Conservation (phyloP, 331 rosid genomes). For the Quercus phellos region DNA sequence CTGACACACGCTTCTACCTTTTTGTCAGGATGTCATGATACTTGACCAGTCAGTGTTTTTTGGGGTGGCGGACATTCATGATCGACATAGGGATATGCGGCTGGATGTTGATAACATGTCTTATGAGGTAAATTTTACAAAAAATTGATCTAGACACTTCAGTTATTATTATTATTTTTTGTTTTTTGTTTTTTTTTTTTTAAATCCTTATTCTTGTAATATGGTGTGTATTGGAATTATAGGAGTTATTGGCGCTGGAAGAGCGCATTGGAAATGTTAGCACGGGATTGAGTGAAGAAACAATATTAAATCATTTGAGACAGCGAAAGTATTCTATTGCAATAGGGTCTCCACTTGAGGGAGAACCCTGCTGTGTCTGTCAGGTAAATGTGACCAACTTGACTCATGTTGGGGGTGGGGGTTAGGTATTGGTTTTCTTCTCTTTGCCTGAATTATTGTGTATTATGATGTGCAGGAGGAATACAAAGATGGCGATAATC, state of each 20-base stretch:
- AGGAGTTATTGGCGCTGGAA: constrained; percentile 93
- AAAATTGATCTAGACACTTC: background rate
- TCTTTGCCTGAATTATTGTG: constrained; percentile 6
- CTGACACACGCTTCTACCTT: constrained; percentile 13
- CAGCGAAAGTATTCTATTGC: constrained; percentile 42
- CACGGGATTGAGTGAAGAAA: constrained; percentile 84
- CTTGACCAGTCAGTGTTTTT: constrained; percentile 78
- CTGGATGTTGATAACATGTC: constrained; percentile 98
- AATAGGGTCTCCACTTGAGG: constrained; percentile 41
- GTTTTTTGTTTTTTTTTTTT: no score
- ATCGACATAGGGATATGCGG: constrained; percentile 93
- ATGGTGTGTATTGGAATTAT: background rate
- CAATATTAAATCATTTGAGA: constrained; percentile 45
- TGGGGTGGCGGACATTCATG: constrained; percentile 86
- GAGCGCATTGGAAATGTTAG: constrained; percentile 94
- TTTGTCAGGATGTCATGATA: constrained; percentile 85
- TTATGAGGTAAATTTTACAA: constrained; percentile 58
- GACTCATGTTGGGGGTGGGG: background rate
- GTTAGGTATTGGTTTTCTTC: background rate
- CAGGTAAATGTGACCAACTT: constrained; percentile 49
- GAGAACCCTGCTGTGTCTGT: constrained; percentile 92
- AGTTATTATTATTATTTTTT: background rate
- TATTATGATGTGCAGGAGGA: constrained; percentile 56
- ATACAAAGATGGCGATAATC: constrained; percentile 46
- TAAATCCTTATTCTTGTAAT: background rate